A percentile compares a stretch with the other conserved stretches of the same genome.
These are phyloP conservation scores for Microdochium nivale DNA, from an alignment of 2,329 filamentous ascomycete genomes.

Conservation along the genomic window DNA sequence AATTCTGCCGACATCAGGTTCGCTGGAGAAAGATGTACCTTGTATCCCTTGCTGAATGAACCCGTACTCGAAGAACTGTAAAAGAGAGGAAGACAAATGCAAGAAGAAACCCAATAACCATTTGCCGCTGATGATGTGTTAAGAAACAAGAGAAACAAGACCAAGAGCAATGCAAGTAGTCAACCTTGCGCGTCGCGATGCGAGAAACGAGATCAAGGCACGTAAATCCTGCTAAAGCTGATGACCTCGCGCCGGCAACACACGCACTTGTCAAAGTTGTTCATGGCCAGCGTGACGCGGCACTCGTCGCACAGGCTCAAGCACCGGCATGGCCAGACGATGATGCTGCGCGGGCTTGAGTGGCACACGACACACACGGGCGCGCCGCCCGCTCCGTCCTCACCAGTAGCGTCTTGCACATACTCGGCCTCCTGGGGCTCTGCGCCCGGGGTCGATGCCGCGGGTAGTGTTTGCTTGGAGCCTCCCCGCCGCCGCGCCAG, in stretches of 20 bases:
- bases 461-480: background rate
- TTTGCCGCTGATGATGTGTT: background rate
- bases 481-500: constrained; percentile 33
- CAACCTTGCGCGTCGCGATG: background rate
- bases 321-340: constrained; percentile 95
- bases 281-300: constrained; percentile 85
- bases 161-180: background rate
- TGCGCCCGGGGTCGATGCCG: background rate
- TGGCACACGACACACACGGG: constrained; percentile 94
- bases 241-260: constrained; percentile 84
- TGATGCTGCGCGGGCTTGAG: constrained; percentile 72
- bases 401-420: constrained; percentile 5
- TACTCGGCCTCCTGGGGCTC: constrained; percentile 5
- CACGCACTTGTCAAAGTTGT: constrained; percentile 94
- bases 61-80: too few relatives aligned
- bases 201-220: constrained; percentile 45
- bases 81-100: background rate
- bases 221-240: constrained; percentile 86
- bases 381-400: constrained; percentile 60
- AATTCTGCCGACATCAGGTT: too few relatives aligned
- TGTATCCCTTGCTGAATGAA: too few relatives aligned
- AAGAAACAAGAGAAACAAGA: background rate
- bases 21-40: too few relatives aligned
- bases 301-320: constrained; percentile 93
- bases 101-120: background rate